Evolutionary conservation across 768 basidiomycete genomes (phyloP).

Genomic region (Pleurotus eryngii): DNA sequence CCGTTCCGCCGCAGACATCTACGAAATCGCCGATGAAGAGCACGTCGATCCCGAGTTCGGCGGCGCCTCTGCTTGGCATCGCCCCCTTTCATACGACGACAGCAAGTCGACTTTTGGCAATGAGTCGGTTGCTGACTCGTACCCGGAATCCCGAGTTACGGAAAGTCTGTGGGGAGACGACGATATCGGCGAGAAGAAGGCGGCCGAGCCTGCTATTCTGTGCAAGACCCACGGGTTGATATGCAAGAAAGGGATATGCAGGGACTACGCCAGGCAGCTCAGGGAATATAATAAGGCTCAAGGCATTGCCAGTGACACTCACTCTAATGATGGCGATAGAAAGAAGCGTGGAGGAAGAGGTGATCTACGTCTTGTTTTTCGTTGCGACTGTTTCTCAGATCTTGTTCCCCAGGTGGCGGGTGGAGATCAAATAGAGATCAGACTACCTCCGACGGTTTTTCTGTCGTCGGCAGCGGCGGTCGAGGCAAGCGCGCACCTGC

Average conservation of each 20-base stretch:
- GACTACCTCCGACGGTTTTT: not conserved
- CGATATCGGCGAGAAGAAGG: constrained; percentile 11
- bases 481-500: not conserved
- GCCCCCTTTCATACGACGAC: not conserved
- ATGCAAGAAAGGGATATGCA: constrained; percentile 37
- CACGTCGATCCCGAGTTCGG: constrained; percentile 1
- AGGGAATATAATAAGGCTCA: constrained; percentile 22
- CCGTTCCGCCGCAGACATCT: not conserved
- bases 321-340: not conserved
- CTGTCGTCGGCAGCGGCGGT: not conserved
- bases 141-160: not conserved
- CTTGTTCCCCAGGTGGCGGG: not conserved
- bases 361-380: not conserved
- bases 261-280: constrained; percentile 25
- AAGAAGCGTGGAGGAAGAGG: not conserved
- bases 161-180: constrained; percentile 25
- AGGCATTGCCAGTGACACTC: not conserved
- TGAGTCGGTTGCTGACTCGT: not conserved
- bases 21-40: not conserved
- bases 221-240: constrained; percentile 26
- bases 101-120: not conserved
- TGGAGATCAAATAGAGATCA: not conserved
- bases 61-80: constrained; percentile 9
- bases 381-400: not conserved
- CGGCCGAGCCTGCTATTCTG: constrained; percentile 12